Percentiles rank a stretch among this genome's conserved stretches.
Evolutionary conservation across 2,329 filamentous ascomycete genomes (phyloP).

Genomic region (Byssochlamys sp.): DNA sequence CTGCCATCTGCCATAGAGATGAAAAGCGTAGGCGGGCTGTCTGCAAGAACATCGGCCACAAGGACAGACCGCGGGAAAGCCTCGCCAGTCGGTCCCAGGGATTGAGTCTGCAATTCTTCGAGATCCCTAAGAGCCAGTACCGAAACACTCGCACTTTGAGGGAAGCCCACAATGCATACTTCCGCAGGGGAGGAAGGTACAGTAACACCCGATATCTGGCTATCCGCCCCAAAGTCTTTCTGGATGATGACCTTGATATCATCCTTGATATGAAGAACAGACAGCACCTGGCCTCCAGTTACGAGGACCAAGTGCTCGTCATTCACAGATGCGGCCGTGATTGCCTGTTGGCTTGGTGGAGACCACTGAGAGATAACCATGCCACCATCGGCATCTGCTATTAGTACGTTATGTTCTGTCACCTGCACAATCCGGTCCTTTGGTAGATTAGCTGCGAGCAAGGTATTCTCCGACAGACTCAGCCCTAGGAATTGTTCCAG

Average conservation of each 20-base stretch:
- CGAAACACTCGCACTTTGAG: conserved; percentile 69
- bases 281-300: conserved; percentile 61
- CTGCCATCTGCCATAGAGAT: conserved; percentile 87
- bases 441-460: conserved; percentile 59
- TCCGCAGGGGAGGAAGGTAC: conserved; percentile 55
- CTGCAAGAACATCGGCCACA: conserved; percentile 62
- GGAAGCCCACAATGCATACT: conserved; percentile 75
- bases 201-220: conserved; percentile 79
- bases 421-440: conserved; percentile 63
- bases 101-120: conserved; percentile 55
- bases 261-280: conserved; percentile 56
- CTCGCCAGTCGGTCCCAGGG: conserved; percentile 54
- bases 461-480: conserved; percentile 57
- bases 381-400: conserved; percentile 50
- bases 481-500: conserved; percentile 66
- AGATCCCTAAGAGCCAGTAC: conserved; percentile 62
- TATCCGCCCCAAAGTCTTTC: conserved; percentile 54
- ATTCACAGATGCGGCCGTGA: conserved; percentile 72
- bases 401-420: conserved; percentile 52
- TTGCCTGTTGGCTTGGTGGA: conserved; percentile 41
- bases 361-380: conserved; percentile 40
- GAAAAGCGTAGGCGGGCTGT: conserved; percentile 66
- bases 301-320: conserved; percentile 61
- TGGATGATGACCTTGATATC: conserved; percentile 50
- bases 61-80: conserved; percentile 76